Base-by-base conservation (phyloP, 176 grass and related monocot species). In the Tuctoria greenei region DNA sequence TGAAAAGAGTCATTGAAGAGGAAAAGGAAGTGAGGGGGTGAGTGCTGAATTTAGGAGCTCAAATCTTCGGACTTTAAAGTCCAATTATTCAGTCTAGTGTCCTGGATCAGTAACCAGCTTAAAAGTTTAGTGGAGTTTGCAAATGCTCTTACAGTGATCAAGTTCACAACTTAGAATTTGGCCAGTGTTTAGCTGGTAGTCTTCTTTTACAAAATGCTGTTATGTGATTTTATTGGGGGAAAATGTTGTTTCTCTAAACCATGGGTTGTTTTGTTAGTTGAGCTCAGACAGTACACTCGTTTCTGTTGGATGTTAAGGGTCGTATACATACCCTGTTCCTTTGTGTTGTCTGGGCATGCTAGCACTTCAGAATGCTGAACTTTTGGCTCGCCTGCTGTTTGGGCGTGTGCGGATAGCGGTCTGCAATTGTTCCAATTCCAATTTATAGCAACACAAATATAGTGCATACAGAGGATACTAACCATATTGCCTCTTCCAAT, bases 31-130 rank as follows among this genome's bases (percentile, higher is more conserved):
- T 17, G 25, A 65, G 23, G 2, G 27, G 21, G 37, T 12, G 42
- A 72, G 31, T 31, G 39, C 52, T 77, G 17, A 67, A 64, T 62
- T 65, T 71, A 43, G 43, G 67, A 44, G 46, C 37, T 38, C 41
- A 62, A 42, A 25, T 37, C 24, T 75, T 81, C 35, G 47, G 82
- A 50, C 13, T 38, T 55, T 49, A 9, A 35, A 4, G 49, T 42
- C 31, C 27, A 75, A 57, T 51, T 26, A 52, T 52, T 80, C 64
- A 62, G 5, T 44, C 2, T 63, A 77, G 34, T 18, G 58, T 67
- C 51, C 35, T 74, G 12, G 20, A 46, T 13, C 35, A 51, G 56
- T 13, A 81, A 41, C 20, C 44, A 54, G 57, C 24, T 27, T 51
- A 14, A 38, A 38, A 9, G 66, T 17, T 56, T 20, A n/a, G 38